Conservation (phyloP, 192 early-diverging fungal genomes). For the Ambispora gerdemannii region DNA sequence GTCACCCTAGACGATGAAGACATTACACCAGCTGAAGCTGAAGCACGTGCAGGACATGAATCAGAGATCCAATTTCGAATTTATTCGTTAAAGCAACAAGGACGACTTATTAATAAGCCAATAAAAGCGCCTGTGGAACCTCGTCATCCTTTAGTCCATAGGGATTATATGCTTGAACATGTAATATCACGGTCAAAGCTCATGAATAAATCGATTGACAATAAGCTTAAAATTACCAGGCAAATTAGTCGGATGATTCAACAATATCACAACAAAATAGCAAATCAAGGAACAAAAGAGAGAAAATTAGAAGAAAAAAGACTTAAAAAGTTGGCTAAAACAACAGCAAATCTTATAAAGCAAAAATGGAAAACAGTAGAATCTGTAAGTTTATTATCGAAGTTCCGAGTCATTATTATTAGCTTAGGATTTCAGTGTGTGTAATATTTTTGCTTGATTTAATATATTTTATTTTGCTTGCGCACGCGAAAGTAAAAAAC, state of each 20-base stretch:
- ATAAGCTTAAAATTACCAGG: slow-evolving; percentile 42
- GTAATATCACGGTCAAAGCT: slow-evolving; percentile 37
- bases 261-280: slow-evolving; percentile 52
- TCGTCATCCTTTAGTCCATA: slow-evolving; percentile 37
- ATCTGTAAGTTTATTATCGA: slow-evolving; percentile 43
- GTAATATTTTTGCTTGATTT: too few relatives aligned
- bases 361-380: slow-evolving; percentile 71
- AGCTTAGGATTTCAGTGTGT: too few relatives aligned
- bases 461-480: too few relatives aligned
- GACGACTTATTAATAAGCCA: slow-evolving; percentile 43
- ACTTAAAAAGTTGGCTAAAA: slow-evolving; percentile 58
- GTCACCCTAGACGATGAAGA: slow-evolving; percentile 63
- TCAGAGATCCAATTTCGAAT: slow-evolving; percentile 45
- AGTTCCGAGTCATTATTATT: too few relatives aligned
- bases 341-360: slow-evolving; percentile 61
- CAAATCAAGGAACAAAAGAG: slow-evolving; percentile 51
- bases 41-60: slow-evolving; percentile 40
- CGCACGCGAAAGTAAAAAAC: too few relatives aligned
- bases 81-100: slow-evolving; percentile 39
- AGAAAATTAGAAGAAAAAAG: slow-evolving; percentile 44
- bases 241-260: slow-evolving; percentile 53
- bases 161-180: slow-evolving; percentile 47
- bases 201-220: slow-evolving; percentile 41
- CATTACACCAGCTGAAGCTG: slow-evolving; percentile 45
- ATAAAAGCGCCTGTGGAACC: slow-evolving; percentile 40